These are phyloP conservation scores for Vararia minispora DNA, from an alignment of 768 basidiomycete species.

Conservation along the genomic window DNA sequence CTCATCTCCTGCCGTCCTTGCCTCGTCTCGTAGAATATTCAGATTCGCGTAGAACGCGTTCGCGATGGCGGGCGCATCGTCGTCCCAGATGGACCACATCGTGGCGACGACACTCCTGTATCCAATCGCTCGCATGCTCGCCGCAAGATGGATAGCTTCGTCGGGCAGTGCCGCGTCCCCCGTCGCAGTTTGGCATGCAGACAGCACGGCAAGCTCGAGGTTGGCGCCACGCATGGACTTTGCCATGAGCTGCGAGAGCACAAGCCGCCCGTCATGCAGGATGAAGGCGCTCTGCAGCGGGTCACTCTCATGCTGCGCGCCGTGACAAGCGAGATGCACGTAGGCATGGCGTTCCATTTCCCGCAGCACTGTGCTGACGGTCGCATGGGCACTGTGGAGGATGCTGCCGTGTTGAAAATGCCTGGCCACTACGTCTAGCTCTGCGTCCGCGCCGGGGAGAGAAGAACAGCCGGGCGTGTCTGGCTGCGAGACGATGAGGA, in stretches of 20 bases:
- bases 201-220: slow-evolving; percentile 4
- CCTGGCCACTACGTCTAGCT: too few species aligned
- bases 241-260: slow-evolving; percentile 5
- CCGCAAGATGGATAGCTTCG: slow-evolving; percentile 7
- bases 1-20: too few species aligned
- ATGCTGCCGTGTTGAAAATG: too few species aligned
- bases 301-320: slow-evolving; percentile 4
- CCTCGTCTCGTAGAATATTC: too few species aligned
- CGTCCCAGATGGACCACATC: slow-evolving; percentile 8
- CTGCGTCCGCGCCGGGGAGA: too few species aligned
- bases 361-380: slow-evolving; percentile 1
- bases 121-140: slow-evolving; percentile 3
- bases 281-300: slow-evolving; percentile 9
- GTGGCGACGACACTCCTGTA: slow-evolving; percentile 6
- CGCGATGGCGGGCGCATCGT: slow-evolving; percentile 1
- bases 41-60: slow-evolving; percentile 2
- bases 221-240: slow-evolving; percentile 7
- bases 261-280: slow-evolving; percentile 5
- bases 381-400: neutral
- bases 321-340: slow-evolving; percentile 13
- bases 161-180: slow-evolving; percentile 1
- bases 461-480: too few species aligned
- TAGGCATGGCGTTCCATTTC: slow-evolving; percentile 2
- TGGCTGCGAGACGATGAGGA: too few species aligned
- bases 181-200: slow-evolving; percentile 7